A percentile compares a stretch with the other conserved stretches of the same genome.
These are phyloP conservation scores for Hamamelis virginiana DNA, from an alignment of 164 flowering plant species.

Conservation along the genomic window DNA sequence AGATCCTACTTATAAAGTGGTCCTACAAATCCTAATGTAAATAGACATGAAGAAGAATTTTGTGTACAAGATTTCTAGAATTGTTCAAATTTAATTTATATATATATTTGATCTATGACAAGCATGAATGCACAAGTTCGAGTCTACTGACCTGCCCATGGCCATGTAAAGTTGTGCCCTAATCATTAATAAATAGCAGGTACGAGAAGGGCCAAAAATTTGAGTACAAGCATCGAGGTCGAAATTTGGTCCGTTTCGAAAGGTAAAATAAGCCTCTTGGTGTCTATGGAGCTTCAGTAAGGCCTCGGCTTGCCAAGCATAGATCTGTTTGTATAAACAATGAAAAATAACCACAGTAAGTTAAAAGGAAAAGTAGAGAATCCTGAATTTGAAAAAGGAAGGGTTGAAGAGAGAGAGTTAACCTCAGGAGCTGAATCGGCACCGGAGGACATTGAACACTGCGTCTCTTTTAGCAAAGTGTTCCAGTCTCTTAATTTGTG, in stretches of 20 bases:
- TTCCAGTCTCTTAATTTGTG: slow-evolving; percentile 53
- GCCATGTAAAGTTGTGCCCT: slow-evolving; percentile 66
- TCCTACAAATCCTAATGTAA: no score
- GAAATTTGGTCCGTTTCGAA: slow-evolving; percentile 36
- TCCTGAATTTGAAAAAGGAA: neutral
- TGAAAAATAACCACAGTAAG: neutral
- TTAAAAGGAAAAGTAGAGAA: neutral
- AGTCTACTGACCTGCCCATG: slow-evolving; percentile 67
- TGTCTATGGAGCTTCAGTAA: slow-evolving; percentile 61
- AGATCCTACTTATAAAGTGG: no score
- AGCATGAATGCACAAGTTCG: no score
- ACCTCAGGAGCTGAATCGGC: slow-evolving; percentile 87
- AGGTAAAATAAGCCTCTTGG: slow-evolving; percentile 56
- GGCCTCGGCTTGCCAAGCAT: slow-evolving; percentile 74
- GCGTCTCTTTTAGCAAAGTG: slow-evolving; percentile 48
- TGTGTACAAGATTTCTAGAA: no score
- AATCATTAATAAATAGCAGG: slow-evolving; percentile 32
- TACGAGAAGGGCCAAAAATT: slow-evolving; percentile 44
- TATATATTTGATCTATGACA: no score
- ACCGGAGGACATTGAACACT: slow-evolving; percentile 50
- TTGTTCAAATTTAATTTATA: neutral
- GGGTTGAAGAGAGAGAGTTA: neutral
- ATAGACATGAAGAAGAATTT: no score
- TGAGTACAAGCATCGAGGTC: slow-evolving; percentile 38
- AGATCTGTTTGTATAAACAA: slow-evolving; percentile 34